Conservation (phyloP, 75 land plant genomes). For the Azolla pinnata region DNA sequence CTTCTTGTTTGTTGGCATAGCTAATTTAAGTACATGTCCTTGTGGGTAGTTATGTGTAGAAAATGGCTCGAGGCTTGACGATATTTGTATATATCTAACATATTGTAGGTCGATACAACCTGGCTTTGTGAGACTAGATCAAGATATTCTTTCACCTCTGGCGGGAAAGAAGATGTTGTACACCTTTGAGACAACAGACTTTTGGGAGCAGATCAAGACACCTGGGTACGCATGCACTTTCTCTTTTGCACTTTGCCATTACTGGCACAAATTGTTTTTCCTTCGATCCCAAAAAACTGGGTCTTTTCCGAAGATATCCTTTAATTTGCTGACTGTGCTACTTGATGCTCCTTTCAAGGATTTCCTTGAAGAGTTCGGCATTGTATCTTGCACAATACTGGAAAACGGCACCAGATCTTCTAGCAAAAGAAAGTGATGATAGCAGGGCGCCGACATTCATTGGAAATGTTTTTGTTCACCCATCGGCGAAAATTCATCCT, state of each 20-base stretch:
- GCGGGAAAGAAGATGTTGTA: slow-evolving; percentile 47
- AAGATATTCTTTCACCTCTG: slow-evolving; percentile 42
- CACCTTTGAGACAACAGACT: slow-evolving; percentile 38
- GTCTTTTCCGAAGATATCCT: neutral
- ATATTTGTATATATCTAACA: too few relatives aligned
- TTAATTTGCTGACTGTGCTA: neutral
- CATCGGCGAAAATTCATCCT: slow-evolving; percentile 45
- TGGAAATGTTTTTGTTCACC: slow-evolving; percentile 46
- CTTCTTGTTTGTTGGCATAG: too few relatives aligned
- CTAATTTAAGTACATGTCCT: too few relatives aligned
- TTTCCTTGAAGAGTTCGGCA: slow-evolving; percentile 39
- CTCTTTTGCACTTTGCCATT: too few relatives aligned
- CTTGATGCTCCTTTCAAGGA: slow-evolving; percentile 11
- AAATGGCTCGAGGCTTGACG: too few relatives aligned
- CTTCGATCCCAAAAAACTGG: neutral
- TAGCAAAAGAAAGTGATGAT: slow-evolving; percentile 29
- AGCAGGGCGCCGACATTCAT: slow-evolving; percentile 31
- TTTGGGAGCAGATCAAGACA: slow-evolving; percentile 50
- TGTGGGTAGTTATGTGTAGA: too few relatives aligned
- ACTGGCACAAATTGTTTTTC: too few relatives aligned
- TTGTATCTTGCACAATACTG: slow-evolving; percentile 38
- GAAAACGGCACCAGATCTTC: slow-evolving; percentile 29
- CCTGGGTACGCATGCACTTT: slow-evolving; percentile 29
- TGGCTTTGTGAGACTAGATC: slow-evolving; percentile 42
- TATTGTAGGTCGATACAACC: slow-evolving; percentile 23